A percentile compares a stretch with the other conserved stretches of the same genome.
Conservation (phyloP, 352 stramenopile genomes). For the Phytophthora megakarya region DNA sequence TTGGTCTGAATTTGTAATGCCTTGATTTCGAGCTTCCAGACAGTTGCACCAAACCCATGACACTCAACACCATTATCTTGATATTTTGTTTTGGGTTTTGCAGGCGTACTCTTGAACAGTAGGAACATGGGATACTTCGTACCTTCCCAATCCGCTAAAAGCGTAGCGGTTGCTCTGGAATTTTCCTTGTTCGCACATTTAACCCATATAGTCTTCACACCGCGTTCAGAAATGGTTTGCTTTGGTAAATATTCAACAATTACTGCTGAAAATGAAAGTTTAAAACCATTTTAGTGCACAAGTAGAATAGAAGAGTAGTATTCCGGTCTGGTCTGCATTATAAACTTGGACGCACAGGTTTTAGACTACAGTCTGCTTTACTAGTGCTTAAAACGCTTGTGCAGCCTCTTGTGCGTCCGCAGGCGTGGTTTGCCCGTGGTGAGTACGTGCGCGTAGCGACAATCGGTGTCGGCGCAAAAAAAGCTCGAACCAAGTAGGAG, state of each 20-base stretch:
- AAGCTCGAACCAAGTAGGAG: neutral
- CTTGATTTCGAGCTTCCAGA: slow-evolving; percentile 1
- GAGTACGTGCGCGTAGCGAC: neutral
- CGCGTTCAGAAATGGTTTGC: slow-evolving; percentile 5
- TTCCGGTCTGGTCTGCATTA: no score
- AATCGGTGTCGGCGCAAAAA: neutral
- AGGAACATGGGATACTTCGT: neutral
- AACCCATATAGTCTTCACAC: slow-evolving; percentile 5
- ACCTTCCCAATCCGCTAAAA: slow-evolving; percentile 1
- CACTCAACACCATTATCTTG: neutral
- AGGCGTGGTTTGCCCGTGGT: slow-evolving; percentile 4
- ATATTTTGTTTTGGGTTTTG: neutral
- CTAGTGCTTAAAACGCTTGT: neutral
- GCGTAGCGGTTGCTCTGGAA: slow-evolving; percentile 6
- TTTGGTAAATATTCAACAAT: neutral
- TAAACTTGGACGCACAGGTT: no score
- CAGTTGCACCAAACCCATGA: neutral
- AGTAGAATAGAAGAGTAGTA: no score
- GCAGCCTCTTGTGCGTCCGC: neutral
- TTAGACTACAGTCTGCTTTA: neutral
- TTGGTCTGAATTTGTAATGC: neutral
- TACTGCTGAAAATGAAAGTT: neutral
- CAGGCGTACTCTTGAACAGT: neutral
- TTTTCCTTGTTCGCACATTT: slow-evolving; percentile 11
- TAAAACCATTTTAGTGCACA: neutral